Evolutionary conservation across 331 rosid species (phyloP), one percentile per base, ranked within the genome.

Genomic region (Malus hybrid): DNA sequence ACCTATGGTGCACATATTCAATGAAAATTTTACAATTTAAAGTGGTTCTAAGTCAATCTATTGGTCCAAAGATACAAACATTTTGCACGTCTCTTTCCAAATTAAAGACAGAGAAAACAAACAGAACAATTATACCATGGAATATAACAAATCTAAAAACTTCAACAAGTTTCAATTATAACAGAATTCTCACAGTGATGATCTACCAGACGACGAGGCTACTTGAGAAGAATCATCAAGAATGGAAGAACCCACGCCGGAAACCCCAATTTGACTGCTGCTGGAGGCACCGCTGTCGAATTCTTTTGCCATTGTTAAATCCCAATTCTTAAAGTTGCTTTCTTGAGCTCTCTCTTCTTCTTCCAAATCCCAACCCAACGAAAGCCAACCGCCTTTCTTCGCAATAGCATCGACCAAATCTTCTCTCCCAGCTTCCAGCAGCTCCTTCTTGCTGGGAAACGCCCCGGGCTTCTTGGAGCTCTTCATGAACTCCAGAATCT

Each of bases 401-500:
- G 26, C 83, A 55, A 94, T 89, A 44, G 89, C 97, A 1, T 87
- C 87, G 44, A 60, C 97, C 81, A 94, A 92, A 83, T 94, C 97
- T 70, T 50, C 42, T 86, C 97, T 88, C 57, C 99, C 99, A 36
- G 86, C 87, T 26, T 82, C 89, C 81, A 92, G 68, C 78, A 94
- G 64, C 67, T 94, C 93, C 60, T 82, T 85, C 84, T 80, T 87
- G 24, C 88, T 82, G 29, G 97, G 97, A 86, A 94, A 94, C 36
- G 82, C 83, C 26, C 57, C 75, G 0, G 96, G 96, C 42, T 84
- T 92, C 46, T 72, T 67, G 5, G 97, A 92, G 58, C 56, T 79
- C 79, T 81, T 73, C 99, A 94, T 94, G 69, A 94, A 94, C 90
- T 89, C 90, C 85, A 94, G 77, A 86, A 94, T 79, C 86, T 90